phyloP scores from a whole-genome alignment of 2,329 filamentous ascomycete species.

The Pestalotiopsis sp. region DNA sequence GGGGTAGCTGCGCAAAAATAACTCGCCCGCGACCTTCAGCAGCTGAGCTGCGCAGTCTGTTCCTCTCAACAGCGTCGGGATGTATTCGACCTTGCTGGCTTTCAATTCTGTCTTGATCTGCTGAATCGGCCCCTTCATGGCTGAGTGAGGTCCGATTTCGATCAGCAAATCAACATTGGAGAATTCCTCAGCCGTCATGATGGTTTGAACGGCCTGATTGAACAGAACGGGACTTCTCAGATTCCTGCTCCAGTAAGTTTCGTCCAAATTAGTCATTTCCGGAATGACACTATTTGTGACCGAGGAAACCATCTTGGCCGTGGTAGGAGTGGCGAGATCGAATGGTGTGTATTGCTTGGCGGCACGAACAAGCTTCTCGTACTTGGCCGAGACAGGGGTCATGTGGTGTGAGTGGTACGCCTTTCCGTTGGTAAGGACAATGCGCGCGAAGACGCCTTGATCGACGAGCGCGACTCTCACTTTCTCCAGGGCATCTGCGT shows the following conservation, averaged over 20 bases:
- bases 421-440: slow-evolving; percentile 43
- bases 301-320: slow-evolving; percentile 24
- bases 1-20: slow-evolving; percentile 25
- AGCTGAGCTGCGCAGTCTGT: slow-evolving; percentile 23
- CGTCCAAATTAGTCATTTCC: slow-evolving; percentile 11
- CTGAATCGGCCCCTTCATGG: slow-evolving; percentile 33
- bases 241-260: slow-evolving; percentile 28
- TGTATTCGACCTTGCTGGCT: slow-evolving; percentile 20
- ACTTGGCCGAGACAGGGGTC: slow-evolving; percentile 5
- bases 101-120: slow-evolving; percentile 31
- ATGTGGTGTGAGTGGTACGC: slow-evolving; percentile 43
- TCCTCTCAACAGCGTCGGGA: slow-evolving; percentile 23
- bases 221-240: slow-evolving; percentile 27
- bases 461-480: slow-evolving; percentile 42
- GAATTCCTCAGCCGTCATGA: slow-evolving; percentile 32
- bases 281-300: slow-evolving; percentile 19
- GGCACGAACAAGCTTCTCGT: slow-evolving; percentile 3
- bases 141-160: slow-evolving; percentile 35
- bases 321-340: background rate
- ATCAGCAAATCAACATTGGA: slow-evolving; percentile 24
- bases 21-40: slow-evolving; percentile 25
- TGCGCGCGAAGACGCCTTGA: slow-evolving; percentile 49
- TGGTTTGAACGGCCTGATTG: slow-evolving; percentile 38
- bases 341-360: slow-evolving; percentile 5
- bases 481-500: slow-evolving; percentile 42